Evolutionary conservation across 495 filamentous ascomycete genomes (phyloP).

Genomic region (Aspergillus sparsus): DNA sequence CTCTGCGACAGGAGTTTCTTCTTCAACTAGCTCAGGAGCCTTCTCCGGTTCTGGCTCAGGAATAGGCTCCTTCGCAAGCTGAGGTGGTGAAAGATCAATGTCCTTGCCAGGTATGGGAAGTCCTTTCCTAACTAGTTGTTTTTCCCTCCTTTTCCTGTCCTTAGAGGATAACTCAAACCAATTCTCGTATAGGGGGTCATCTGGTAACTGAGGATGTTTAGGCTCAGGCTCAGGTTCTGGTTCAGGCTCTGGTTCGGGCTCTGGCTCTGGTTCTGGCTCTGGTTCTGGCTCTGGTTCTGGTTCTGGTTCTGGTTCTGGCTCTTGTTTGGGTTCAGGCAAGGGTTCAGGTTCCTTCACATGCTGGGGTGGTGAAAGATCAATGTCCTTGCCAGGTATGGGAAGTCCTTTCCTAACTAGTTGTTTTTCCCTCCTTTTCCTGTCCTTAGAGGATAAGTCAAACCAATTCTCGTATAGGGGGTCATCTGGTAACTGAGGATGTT

Average conservation of each 20-base stretch:
- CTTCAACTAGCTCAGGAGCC: slow-evolving; percentile 23
- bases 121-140: slow-evolving; percentile 35
- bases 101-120: slow-evolving; percentile 43
- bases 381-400: background rate
- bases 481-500: background rate
- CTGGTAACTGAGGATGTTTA: slow-evolving; percentile 32
- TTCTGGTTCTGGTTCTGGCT: slow-evolving; percentile 32
- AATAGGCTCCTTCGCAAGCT: slow-evolving; percentile 15
- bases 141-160: slow-evolving; percentile 45
- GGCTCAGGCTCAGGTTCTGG: slow-evolving; percentile 36
- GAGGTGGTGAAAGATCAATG: slow-evolving; percentile 33
- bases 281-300: slow-evolving; percentile 33
- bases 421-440: background rate
- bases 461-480: background rate
- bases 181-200: slow-evolving; percentile 42
- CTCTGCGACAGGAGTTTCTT: slow-evolving; percentile 11
- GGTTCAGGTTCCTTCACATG: background rate
- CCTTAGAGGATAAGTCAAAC: background rate
- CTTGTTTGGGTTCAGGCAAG: background rate
- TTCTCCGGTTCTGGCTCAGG: slow-evolving; percentile 27
- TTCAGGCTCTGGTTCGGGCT: slow-evolving; percentile 31
- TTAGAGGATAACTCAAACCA: slow-evolving; percentile 40
- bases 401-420: background rate
- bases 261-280: slow-evolving; percentile 32
- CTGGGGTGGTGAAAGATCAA: background rate